Conservation (phyloP, 257 asterid species). For the Striga asiatica region DNA sequence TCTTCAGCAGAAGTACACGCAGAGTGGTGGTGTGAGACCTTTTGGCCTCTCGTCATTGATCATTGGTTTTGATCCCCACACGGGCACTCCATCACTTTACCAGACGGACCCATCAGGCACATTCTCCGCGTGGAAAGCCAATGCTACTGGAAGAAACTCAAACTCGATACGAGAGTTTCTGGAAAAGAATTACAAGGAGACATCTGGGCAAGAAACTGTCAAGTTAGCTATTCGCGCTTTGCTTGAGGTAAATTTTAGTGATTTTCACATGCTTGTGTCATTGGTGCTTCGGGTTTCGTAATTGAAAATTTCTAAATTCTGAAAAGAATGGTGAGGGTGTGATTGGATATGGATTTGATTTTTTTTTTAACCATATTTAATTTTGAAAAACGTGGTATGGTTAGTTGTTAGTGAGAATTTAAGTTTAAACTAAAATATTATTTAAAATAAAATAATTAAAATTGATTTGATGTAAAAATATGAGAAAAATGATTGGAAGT, state of each 20-base stretch:
- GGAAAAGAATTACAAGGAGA: constrained; percentile 70
- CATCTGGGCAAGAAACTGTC: constrained; percentile 68
- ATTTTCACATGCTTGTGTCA: too few relatives aligned
- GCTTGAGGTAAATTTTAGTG: constrained; percentile 89
- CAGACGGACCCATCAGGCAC: constrained; percentile 99
- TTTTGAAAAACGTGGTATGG: too few relatives aligned
- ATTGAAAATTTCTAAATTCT: too few relatives aligned
- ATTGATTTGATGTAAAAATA: too few relatives aligned
- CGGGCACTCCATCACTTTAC: constrained; percentile 71
- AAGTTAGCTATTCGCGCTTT: constrained; percentile 90
- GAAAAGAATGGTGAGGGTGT: too few relatives aligned
- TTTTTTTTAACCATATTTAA: too few relatives aligned
- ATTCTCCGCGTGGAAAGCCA: constrained; percentile 99
- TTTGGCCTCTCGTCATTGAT: constrained; percentile 97
- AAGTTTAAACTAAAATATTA: too few relatives aligned
- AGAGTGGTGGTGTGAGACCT: constrained; percentile 99
- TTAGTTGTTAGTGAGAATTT: too few relatives aligned
- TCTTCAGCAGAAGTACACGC: constrained; percentile 98
- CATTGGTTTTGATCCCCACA: constrained; percentile 96
- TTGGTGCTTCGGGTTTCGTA: too few relatives aligned
- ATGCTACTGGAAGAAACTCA: constrained; percentile 96
- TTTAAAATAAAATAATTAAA: too few relatives aligned
- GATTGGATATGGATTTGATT: too few relatives aligned
- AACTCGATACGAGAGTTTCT: constrained; percentile 86
- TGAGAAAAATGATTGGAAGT: too few relatives aligned